These are phyloP conservation scores for Tieghemiomyces parasiticus DNA, from an alignment of 192 early-diverging fungal genomes.

Conservation along the genomic window DNA sequence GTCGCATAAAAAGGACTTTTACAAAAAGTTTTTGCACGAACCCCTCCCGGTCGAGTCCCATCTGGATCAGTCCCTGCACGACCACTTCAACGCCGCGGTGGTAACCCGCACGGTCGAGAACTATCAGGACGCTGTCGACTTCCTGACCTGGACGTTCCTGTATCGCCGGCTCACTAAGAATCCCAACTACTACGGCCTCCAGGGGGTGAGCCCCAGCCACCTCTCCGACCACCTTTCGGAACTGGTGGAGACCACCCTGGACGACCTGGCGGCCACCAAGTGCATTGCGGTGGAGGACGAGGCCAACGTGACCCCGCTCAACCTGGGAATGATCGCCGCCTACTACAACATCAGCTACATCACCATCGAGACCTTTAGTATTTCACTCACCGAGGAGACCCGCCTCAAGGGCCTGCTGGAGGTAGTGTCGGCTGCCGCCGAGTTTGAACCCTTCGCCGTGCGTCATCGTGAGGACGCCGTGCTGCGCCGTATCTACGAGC, in stretches of 20 bases:
- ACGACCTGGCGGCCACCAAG: conserved; percentile 73
- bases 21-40: conserved; percentile 96
- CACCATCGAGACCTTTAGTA: conserved; percentile 86
- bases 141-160: conserved; percentile 96
- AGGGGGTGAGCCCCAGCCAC: conserved; percentile 74
- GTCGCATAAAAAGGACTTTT: conserved; percentile 88
- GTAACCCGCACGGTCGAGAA: conserved; percentile 89
- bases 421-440: conserved; percentile 83
- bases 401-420: conserved; percentile 85
- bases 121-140: conserved; percentile 98
- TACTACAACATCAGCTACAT: conserved; percentile 94
- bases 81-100: conserved; percentile 95
- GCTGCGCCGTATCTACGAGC: conserved; percentile 64
- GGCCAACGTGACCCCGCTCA: conserved; percentile 44
- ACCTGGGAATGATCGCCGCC: conserved; percentile 94
- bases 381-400: conserved; percentile 72
- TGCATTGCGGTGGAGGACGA: conserved; percentile 49
- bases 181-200: conserved; percentile 91
- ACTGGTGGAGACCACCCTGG: conserved; percentile 79
- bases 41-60: conserved; percentile 91
- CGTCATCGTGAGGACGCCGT: conserved; percentile 83
- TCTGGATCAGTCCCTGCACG: conserved; percentile 85
- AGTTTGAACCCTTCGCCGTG: conserved; percentile 85
- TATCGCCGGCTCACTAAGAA: conserved; percentile 94
- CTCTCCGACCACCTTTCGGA: conserved; percentile 89